Evolutionary conservation across 257 asterid species (phyloP).

Genomic region (Striga asiatica): DNA sequence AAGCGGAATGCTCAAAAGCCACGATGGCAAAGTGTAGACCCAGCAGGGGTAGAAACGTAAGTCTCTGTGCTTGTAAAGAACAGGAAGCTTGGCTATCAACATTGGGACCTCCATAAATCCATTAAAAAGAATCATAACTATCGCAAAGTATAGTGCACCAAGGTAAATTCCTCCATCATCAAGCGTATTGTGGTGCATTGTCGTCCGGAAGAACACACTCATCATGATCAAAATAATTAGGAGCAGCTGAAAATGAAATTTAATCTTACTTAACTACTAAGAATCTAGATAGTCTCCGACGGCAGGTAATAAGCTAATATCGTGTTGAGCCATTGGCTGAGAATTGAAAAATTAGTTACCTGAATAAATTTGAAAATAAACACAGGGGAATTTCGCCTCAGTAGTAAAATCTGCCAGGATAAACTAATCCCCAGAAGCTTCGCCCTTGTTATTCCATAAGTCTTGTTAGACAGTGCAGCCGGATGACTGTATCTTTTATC

Average conservation of each 20-base stretch:
- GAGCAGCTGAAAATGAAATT: conserved; percentile 44
- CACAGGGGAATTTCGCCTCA: conserved; percentile 58
- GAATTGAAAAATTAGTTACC: conserved; percentile 20
- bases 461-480: conserved; percentile 41
- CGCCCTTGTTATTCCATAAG: conserved; percentile 37
- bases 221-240: conserved; percentile 47
- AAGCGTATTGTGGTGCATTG: conserved; percentile 46
- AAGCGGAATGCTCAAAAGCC: conserved; percentile 70
- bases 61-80: conserved; percentile 85
- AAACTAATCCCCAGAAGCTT: conserved; percentile 47
- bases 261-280: background rate
- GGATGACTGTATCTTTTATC: conserved; percentile 43
- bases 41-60: conserved; percentile 77
- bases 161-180: conserved; percentile 71
- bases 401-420: conserved; percentile 53
- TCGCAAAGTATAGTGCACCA: conserved; percentile 74
- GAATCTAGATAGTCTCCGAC: background rate
- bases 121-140: conserved; percentile 74
- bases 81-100: conserved; percentile 75
- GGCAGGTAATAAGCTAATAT: no score
- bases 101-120: conserved; percentile 81
- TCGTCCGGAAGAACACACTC: conserved; percentile 81
- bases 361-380: conserved; percentile 56
- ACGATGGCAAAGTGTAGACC: conserved; percentile 76
- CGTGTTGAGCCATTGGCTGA: no score